phyloP scores from a whole-genome alignment of 305 asterid species.

The Solanum chacoense region DNA sequence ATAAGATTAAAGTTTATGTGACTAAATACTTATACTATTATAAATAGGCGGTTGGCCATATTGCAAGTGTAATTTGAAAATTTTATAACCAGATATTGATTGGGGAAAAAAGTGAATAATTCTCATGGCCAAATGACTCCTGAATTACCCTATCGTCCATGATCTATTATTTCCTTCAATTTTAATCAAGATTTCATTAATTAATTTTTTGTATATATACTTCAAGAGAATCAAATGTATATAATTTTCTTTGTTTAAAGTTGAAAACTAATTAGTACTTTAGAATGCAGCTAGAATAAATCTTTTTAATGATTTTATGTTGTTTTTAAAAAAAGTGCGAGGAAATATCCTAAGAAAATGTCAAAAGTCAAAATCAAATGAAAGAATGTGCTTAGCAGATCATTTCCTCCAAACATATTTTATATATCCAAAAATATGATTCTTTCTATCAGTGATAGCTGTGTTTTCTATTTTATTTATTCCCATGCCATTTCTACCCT shows the following conservation, averaged over 20 bases:
- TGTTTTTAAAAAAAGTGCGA: background rate
- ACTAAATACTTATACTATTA: background rate
- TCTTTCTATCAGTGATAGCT: background rate
- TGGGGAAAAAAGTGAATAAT: background rate
- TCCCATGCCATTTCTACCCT: background rate
- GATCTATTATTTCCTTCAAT: background rate
- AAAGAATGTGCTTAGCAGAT: background rate
- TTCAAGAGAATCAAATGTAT: background rate
- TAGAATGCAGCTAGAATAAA: background rate
- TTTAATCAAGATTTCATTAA: background rate
- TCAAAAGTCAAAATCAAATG: background rate
- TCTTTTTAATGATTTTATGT: background rate
- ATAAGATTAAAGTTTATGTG: background rate
- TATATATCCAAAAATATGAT: background rate
- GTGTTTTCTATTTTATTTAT: background rate
- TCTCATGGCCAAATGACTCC: background rate
- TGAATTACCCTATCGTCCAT: background rate
- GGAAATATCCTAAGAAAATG: background rate
- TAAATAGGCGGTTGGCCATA: background rate
- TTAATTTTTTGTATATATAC: background rate
- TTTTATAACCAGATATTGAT: background rate
- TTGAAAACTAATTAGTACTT: background rate
- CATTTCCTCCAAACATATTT: background rate
- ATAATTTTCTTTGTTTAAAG: background rate
- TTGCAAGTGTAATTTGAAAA: background rate